Evolutionary conservation across 306 rosid genomes (phyloP).

Genomic region (Begonia loranthoides): DNA sequence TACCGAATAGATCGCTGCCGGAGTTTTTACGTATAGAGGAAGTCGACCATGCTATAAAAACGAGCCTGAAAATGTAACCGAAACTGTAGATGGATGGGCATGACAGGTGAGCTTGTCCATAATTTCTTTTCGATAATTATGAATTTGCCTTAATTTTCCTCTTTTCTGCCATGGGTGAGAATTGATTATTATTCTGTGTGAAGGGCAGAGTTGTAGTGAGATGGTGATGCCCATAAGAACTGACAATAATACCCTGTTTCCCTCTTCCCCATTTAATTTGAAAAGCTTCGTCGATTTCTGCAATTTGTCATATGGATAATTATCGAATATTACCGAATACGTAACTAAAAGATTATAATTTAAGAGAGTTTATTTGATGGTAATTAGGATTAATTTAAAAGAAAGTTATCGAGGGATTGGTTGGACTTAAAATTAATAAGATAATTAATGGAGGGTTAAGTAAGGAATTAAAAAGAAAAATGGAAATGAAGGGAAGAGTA

Average conservation of each 20-base stretch:
- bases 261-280: constrained; percentile 11
- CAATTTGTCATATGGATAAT: too few species aligned
- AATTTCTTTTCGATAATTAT: too few species aligned
- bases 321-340: too few species aligned
- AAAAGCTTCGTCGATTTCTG: constrained; percentile 11
- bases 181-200: neutral
- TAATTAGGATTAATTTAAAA: too few species aligned
- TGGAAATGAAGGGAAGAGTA: too few species aligned
- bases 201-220: constrained; percentile 32
- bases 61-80: constrained; percentile 15
- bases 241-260: constrained; percentile 28
- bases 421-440: too few species aligned
- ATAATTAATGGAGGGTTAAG: too few species aligned
- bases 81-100: constrained; percentile 37
- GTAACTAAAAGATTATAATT: too few species aligned
- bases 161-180: neutral
- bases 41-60: constrained; percentile 33
- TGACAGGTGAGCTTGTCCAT: constrained; percentile 55
- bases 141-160: too few species aligned
- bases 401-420: too few species aligned
- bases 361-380: too few species aligned
- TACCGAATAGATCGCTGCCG: constrained; percentile 38
- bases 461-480: too few species aligned
- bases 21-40: constrained; percentile 34
- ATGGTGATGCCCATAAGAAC: constrained; percentile 23